Evolutionary conservation across 306 rosid genomes (phyloP), one percentile per base, ranked within the genome.

Genomic region (Gastrolobium bilobum): DNA sequence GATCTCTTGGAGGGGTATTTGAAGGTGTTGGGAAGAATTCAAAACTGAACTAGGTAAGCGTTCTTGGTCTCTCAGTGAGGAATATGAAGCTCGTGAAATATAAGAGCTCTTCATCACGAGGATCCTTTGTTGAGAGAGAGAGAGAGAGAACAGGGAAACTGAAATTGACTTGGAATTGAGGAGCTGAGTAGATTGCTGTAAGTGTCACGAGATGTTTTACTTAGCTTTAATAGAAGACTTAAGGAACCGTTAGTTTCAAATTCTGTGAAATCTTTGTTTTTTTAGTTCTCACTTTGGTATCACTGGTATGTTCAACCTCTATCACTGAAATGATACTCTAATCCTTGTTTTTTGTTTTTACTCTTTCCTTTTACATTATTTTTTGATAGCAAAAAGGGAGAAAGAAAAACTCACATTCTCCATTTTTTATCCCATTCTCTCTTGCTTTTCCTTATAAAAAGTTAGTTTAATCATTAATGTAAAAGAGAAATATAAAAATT

Each of bases 91-190:
- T 88, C 95, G 98, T 94, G 97, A 91, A 86, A 84, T 72, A 37
- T 50, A 86, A 86, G 98, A 90, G 98, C 98, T 94, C 97, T 88
- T 68, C 90, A 84, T 94, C 98, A 94, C 97, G 96, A 86, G 98
- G 90, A 86, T 90, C 90, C 61, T 82, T 89, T 91, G 91, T 84
- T 83, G 82, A 42, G 85, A 46, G 87, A 70, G 74, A 48, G 84
- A 79, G 46, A 75, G 26, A 60, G 69, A 70, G 73, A 60, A 53
- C 31, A 51, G 14, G 11, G 46, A 61, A 75, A 60, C 52, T 35
- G 63, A 63, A 82, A 9, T 31, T 68, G 6, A 79, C 50, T 40
- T 46, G 76, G 79, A 73, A 50, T 50, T 72, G 84, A 81, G 89
- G 87, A 87, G 87, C 87, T 65, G 76, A 79, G 73, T 85, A 67